Evolutionary conservation across 805 yeast genomes (phyloP).

Genomic region (Candida sakaeoensis): DNA sequence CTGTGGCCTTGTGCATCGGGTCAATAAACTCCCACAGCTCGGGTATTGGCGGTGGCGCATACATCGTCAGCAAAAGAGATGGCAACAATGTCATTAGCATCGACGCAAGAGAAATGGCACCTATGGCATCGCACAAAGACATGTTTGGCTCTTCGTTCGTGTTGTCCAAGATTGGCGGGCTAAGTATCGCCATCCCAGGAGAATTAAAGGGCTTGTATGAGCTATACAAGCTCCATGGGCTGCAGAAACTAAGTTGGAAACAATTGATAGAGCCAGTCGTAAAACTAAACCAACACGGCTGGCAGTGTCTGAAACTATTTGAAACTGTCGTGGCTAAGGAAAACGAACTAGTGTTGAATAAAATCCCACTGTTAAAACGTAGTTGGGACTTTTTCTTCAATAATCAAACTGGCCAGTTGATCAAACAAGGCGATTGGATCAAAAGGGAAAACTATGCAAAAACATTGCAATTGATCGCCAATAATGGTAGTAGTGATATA

Average conservation of each 20-base stretch:
- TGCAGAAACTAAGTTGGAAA: slow-evolving; percentile 69
- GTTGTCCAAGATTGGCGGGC: slow-evolving; percentile 70
- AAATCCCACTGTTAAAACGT: slow-evolving; percentile 25
- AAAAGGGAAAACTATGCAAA: slow-evolving; percentile 59
- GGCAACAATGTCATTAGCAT: slow-evolving; percentile 52
- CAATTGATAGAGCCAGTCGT: slow-evolving; percentile 75
- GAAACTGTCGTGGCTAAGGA: slow-evolving; percentile 34
- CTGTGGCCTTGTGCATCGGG: slow-evolving; percentile 87
- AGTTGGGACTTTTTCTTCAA: slow-evolving; percentile 59
- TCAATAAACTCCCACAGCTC: slow-evolving; percentile 76
- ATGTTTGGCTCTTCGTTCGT: slow-evolving; percentile 54
- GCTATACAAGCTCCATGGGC: slow-evolving; percentile 57
- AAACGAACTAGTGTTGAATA: slow-evolving; percentile 19
- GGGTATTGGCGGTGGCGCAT: slow-evolving; percentile 94
- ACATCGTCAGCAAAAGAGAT: slow-evolving; percentile 44
- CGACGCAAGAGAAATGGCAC: slow-evolving; percentile 91
- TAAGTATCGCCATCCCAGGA: slow-evolving; percentile 90
- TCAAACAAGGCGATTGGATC: slow-evolving; percentile 56
- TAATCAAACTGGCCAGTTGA: slow-evolving; percentile 20
- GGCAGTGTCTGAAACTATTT: slow-evolving; percentile 31
- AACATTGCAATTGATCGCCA: slow-evolving; percentile 65
- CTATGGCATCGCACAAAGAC: slow-evolving; percentile 52
- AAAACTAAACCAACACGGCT: slow-evolving; percentile 62
- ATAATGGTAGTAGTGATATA: slow-evolving; percentile 69
- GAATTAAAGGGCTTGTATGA: slow-evolving; percentile 80